Percentiles rank a stretch among this genome's conserved stretches.
These are phyloP conservation scores for Penicillium freii DNA, from an alignment of 2,329 filamentous ascomycete genomes.

Conservation along the genomic window DNA sequence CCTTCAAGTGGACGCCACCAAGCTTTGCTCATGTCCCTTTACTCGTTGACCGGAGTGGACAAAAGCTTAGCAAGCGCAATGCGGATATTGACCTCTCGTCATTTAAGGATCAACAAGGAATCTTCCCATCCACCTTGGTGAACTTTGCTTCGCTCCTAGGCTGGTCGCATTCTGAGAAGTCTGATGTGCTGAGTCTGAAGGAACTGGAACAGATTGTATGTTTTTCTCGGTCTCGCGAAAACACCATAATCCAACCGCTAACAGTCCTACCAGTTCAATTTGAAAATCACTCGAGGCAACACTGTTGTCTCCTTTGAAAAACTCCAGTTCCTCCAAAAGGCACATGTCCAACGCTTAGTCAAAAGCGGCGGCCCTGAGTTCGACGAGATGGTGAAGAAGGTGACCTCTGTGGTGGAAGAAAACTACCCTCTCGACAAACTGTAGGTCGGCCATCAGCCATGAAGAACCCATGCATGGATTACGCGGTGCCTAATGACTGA, in stretches of 20 bases:
- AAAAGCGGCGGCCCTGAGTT: slow-evolving; percentile 45
- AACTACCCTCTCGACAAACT: slow-evolving; percentile 26
- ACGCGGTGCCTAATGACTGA: not conserved
- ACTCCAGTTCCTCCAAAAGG: slow-evolving; percentile 73
- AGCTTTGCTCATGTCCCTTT: slow-evolving; percentile 79
- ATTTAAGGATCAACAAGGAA: slow-evolving; percentile 56
- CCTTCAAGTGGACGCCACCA: slow-evolving; percentile 71
- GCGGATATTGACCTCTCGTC: slow-evolving; percentile 60
- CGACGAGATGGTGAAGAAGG: slow-evolving; percentile 40
- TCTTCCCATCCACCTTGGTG: slow-evolving; percentile 62
- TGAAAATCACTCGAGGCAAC: slow-evolving; percentile 89
- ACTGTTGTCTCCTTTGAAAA: slow-evolving; percentile 79
- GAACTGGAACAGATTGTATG: slow-evolving; percentile 68
- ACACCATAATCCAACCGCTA: slow-evolving; percentile 15
- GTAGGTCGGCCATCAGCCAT: slow-evolving; percentile 20
- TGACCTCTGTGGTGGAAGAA: slow-evolving; percentile 30
- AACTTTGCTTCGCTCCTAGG: slow-evolving; percentile 86
- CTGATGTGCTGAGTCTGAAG: slow-evolving; percentile 69
- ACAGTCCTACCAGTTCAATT: slow-evolving; percentile 60
- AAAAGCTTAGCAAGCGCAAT: slow-evolving; percentile 87
- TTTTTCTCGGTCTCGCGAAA: not conserved
- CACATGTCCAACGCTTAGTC: slow-evolving; percentile 58
- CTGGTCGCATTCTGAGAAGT: slow-evolving; percentile 68
- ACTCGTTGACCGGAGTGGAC: slow-evolving; percentile 64
- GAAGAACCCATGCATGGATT: not conserved